phyloP scores from a whole-genome alignment of 2,329 filamentous ascomycete genomes.

The Xylariaceae sp. region DNA sequence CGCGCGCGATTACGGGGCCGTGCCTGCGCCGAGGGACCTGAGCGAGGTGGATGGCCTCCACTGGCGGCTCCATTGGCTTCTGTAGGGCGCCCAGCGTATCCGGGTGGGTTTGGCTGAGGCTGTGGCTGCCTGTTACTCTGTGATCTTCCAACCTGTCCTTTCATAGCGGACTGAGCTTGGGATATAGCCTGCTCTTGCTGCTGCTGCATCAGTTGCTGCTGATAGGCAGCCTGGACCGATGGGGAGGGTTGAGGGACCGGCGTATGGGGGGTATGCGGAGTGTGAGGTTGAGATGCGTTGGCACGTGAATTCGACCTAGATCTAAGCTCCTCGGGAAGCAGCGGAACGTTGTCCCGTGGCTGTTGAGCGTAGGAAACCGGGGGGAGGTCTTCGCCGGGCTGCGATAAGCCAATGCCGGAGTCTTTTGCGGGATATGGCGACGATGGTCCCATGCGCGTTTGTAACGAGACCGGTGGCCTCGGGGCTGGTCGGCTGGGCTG shows the following conservation, averaged over 20 bases:
- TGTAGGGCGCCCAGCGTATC: conserved; percentile 31
- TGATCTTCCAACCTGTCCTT: conserved; percentile 65
- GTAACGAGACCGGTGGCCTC: conserved; percentile 69
- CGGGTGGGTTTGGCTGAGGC: conserved; percentile 40
- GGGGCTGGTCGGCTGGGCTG: conserved; percentile 83
- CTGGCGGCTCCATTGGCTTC: conserved; percentile 25
- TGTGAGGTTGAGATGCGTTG: conserved; percentile 45
- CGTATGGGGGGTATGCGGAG: conserved; percentile 37
- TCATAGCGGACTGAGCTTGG: conserved; percentile 73
- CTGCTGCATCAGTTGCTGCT: conserved; percentile 66
- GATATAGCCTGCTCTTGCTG: conserved; percentile 84
- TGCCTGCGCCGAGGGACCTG: conserved; percentile 40
- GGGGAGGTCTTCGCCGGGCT: conserved; percentile 51
- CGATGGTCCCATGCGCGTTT: conserved; percentile 52
- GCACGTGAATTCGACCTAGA: conserved; percentile 65
- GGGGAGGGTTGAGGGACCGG: conserved; percentile 36
- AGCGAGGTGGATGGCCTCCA: conserved; percentile 31
- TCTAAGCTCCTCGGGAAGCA: conserved; percentile 63
- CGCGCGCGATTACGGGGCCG: conserved; percentile 73
- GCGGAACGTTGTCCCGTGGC: conserved; percentile 51
- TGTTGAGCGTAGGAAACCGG: conserved; percentile 38
- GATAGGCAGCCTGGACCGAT: conserved; percentile 46
- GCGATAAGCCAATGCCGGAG: conserved; percentile 59
- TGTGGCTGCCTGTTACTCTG: conserved; percentile 66
- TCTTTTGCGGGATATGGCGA: conserved; percentile 56